Percentiles rank a stretch among this genome's conserved stretches.
phyloP scores from a whole-genome alignment of 2,329 filamentous ascomycete genomes.

The Beauveria scarabaeidicola region DNA sequence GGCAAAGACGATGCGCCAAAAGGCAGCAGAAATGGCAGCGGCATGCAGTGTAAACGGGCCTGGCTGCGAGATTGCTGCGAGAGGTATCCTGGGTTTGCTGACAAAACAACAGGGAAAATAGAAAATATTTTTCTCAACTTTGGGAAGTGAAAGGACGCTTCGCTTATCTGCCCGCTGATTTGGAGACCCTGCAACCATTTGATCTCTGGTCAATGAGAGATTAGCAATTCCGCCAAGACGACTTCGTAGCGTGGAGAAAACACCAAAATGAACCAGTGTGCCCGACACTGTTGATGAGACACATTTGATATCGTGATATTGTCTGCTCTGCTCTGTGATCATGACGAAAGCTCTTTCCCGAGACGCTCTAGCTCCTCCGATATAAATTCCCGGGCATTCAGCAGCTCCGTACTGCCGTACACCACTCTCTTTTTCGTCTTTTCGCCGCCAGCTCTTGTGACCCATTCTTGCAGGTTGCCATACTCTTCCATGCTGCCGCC shows the following conservation, averaged over 20 bases:
- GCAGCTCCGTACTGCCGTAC: conserved; percentile 84
- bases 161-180: too few relatives aligned
- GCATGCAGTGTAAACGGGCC: neutral
- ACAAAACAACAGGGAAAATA: neutral
- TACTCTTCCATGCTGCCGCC: conserved; percentile 99
- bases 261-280: too few relatives aligned
- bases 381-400: conserved; percentile 61
- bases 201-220: too few relatives aligned
- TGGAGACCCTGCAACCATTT: too few relatives aligned
- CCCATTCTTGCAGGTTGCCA: conserved; percentile 95
- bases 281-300: neutral
- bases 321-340: neutral
- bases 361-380: conserved; percentile 54
- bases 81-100: neutral
- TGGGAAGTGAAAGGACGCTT: too few relatives aligned
- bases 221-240: too few relatives aligned
- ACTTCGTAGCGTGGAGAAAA: too few relatives aligned
- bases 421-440: conserved; percentile 71
- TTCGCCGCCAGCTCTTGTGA: conserved; percentile 62
- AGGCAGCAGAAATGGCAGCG: neutral
- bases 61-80: neutral
- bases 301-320: neutral
- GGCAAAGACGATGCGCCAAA: neutral
- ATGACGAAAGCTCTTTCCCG: conserved; percentile 44
- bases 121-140: neutral